Evolutionary conservation across 1,284 basidiomycete species (phyloP), one percentile per base, ranked within the genome.

Genomic region (Ganoderma leucocontextum): DNA sequence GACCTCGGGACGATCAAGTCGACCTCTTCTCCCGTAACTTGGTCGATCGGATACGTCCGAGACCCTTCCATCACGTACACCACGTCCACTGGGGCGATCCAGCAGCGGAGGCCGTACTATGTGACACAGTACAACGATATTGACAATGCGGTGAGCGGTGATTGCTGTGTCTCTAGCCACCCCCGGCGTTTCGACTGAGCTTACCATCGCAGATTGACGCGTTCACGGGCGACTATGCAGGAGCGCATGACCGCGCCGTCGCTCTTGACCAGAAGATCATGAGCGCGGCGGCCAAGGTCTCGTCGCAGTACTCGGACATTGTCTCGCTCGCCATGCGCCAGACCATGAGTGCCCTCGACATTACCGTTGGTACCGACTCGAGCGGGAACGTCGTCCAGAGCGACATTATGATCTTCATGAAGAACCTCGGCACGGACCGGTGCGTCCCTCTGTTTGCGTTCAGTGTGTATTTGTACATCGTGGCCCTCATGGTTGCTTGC

Each of bases 331-430:
- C 80, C 0, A 77, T 81, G 0, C 78, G 84, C 6, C 84, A 86
- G 74, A 78, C 81, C 9, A 79, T 84, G 62, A 82, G 78, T 8
- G 76, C 77, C 1, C 73, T 82, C 2, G 83, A 85, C 64, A 75
- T 82, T 63, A 83, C 82, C 0, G 68, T 82, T 17, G 70, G 73
- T 9, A 75, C 72, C 15, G 73, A 74, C 36, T 42, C 74, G 1
- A 73, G 80, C 65, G 83, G 84, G 2, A 75, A 75, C 1, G 77
- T 69, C 58, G 80, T 83, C 63, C 65, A 73, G 0, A 79, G 79
- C 0, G 85, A 86, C 68, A 77, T 85, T 9, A 81, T 81, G 75
- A 79, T 81, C 36, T 87, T 86, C 77, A 84, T 87, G 84, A 86
- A 77, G 69, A 71, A 76, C 60, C 65, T 76, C 3, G 77, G 75